phyloP scores from a whole-genome alignment of 805 yeast species.

The Wickerhamiella australiensis region DNA sequence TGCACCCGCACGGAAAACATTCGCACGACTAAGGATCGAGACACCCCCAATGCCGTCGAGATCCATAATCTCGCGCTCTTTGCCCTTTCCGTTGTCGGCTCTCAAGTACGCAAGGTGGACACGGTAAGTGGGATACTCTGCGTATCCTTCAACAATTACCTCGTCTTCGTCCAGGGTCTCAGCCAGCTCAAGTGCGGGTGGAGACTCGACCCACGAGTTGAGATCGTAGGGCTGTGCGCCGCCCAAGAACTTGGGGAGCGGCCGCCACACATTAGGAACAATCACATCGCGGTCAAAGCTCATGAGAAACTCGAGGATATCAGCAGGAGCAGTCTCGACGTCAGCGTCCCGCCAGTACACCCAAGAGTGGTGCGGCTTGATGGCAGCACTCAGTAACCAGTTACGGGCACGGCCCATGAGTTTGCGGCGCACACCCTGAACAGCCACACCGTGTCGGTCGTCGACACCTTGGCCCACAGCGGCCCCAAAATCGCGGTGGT shows the following conservation, averaged over 20 bases:
- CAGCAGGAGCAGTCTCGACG: slow-evolving; percentile 81
- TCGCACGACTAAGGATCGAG: slow-evolving; percentile 76
- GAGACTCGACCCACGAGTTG: slow-evolving; percentile 91
- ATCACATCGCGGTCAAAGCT: slow-evolving; percentile 83
- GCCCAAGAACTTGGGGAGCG: slow-evolving; percentile 82
- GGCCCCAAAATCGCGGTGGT: slow-evolving; percentile 88
- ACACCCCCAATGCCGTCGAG: slow-evolving; percentile 98
- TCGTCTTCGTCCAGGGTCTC: slow-evolving; percentile 73
- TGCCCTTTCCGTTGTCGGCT: slow-evolving; percentile 84
- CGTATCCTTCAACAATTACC: slow-evolving; percentile 93
- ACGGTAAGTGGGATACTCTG: slow-evolving; percentile 96
- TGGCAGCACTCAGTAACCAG: slow-evolving; percentile 80
- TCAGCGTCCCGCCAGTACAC: slow-evolving; percentile 98
- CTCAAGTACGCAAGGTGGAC: slow-evolving; percentile 91
- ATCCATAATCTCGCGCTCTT: slow-evolving; percentile 61
- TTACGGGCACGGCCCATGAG: slow-evolving; percentile 94
- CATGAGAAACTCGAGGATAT: slow-evolving; percentile 87
- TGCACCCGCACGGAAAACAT: slow-evolving; percentile 75
- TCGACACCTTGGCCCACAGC: slow-evolving; percentile 85
- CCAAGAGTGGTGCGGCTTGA: slow-evolving; percentile 91
- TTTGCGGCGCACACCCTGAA: slow-evolving; percentile 93
- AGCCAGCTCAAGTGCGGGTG: slow-evolving; percentile 43
- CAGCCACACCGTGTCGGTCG: slow-evolving; percentile 93
- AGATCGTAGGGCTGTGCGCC: slow-evolving; percentile 90
- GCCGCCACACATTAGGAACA: slow-evolving; percentile 98